Evolutionary conservation across 805 yeast genomes (phyloP).

Genomic region (Saccharomyces eubayanus): DNA sequence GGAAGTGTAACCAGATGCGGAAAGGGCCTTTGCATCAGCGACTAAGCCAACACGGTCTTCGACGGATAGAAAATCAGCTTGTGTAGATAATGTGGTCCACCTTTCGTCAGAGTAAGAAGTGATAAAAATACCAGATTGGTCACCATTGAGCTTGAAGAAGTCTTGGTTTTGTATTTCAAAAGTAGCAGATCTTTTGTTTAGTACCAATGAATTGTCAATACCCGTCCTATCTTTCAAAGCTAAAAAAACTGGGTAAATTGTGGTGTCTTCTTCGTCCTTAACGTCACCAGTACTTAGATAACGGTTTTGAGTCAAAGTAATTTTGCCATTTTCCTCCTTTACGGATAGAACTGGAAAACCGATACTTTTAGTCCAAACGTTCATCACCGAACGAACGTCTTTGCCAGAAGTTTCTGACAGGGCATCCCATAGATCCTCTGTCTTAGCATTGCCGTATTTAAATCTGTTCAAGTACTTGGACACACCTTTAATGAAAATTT

Average conservation of each 20-base stretch:
- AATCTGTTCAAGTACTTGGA: slow-evolving; percentile 56
- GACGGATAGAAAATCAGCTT: slow-evolving; percentile 51
- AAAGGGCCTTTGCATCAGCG: slow-evolving; percentile 67
- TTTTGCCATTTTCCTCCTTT: slow-evolving; percentile 33
- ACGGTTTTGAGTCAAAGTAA: slow-evolving; percentile 59
- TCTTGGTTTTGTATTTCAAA: slow-evolving; percentile 36
- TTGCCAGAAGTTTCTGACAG: slow-evolving; percentile 54
- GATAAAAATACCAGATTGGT: slow-evolving; percentile 67
- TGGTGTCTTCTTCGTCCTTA: slow-evolving; percentile 60
- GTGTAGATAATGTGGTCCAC: slow-evolving; percentile 57
- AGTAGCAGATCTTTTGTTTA: slow-evolving; percentile 42
- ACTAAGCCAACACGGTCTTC: slow-evolving; percentile 73
- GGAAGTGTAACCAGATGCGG: slow-evolving; percentile 59
- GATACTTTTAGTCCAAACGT: slow-evolving; percentile 61
- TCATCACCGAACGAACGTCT: slow-evolving; percentile 53
- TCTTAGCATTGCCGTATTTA: slow-evolving; percentile 62
- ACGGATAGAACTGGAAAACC: slow-evolving; percentile 69
- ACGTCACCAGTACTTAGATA: slow-evolving; percentile 72
- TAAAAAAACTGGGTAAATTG: slow-evolving; percentile 58
- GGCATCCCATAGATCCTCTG: slow-evolving; percentile 65
- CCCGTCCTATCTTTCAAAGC: slow-evolving; percentile 53
- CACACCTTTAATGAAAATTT: slow-evolving; percentile 63
- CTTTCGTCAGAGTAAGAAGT: slow-evolving; percentile 61
- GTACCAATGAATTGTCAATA: slow-evolving; percentile 48
- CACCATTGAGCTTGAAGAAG: slow-evolving; percentile 63